Evolutionary conservation across 257 asterid genomes (phyloP).

Genomic region (Fraxinus cuspidata): DNA sequence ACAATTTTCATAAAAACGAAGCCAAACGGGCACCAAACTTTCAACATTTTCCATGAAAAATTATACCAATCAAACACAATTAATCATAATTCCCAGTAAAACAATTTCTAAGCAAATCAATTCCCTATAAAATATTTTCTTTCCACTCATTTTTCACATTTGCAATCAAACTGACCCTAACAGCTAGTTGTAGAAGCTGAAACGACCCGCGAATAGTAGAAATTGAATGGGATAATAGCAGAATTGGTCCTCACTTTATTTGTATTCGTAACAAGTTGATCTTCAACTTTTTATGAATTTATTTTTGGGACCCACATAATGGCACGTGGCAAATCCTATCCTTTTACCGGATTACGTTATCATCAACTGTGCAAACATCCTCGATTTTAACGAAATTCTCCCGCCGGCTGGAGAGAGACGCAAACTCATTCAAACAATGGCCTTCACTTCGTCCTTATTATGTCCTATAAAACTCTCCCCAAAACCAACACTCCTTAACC

Average conservation of each 20-base stretch:
- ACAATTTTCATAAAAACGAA: no score
- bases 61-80: no score
- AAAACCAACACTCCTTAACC: conserved; percentile 25
- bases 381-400: conserved; percentile 15
- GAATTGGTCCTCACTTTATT: neutral
- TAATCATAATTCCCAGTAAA: no score
- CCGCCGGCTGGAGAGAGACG: conserved; percentile 29
- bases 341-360: conserved; percentile 48
- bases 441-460: conserved; percentile 48
- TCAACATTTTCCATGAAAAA: no score
- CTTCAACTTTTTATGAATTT: neutral
- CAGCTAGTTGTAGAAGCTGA: neutral
- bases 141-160: no score
- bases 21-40: no score
- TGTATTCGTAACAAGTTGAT: neutral
- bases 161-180: no score
- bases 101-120: no score
- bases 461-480: conserved; percentile 42
- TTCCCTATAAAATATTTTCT: no score
- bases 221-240: neutral
- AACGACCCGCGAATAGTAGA: neutral
- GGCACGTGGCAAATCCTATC: conserved; percentile 51
- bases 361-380: conserved; percentile 28
- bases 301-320: conserved; percentile 33
- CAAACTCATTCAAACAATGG: conserved; percentile 37